Evolutionary conservation across 768 basidiomycete genomes (phyloP).

Genomic region (Epithele typhae): DNA sequence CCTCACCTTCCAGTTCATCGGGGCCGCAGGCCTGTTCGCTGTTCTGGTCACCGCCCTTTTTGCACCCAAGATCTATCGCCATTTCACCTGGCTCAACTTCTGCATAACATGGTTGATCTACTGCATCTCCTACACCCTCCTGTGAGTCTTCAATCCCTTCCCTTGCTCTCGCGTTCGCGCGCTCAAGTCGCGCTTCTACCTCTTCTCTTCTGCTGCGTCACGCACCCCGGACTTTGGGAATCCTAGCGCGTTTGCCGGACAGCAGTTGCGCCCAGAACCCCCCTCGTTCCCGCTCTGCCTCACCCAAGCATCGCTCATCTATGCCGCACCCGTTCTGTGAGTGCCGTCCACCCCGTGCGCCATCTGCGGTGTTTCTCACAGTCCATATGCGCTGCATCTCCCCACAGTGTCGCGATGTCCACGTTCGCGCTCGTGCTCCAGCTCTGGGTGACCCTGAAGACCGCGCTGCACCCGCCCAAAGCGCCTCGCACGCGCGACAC

Average conservation of each 20-base stretch:
- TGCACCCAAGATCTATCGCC: conserved; percentile 12
- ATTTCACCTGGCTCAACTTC: conserved; percentile 20
- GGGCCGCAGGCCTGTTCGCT: conserved; percentile 7
- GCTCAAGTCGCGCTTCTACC: not conserved
- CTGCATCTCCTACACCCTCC: conserved; percentile 13
- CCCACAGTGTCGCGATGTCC: conserved; percentile 12
- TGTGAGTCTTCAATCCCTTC: conserved; percentile 2
- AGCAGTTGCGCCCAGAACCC: conserved; percentile 8
- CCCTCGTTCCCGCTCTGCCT: conserved; percentile 13
- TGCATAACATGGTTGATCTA: conserved; percentile 17
- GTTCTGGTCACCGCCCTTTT: conserved; percentile 14
- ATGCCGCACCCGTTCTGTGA: conserved; percentile 16
- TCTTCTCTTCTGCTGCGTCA: not conserved
- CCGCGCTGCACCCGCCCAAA: conserved; percentile 6
- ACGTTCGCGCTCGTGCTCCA: conserved; percentile 15
- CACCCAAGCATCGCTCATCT: conserved; percentile 11
- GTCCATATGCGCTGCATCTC: too few relatives aligned
- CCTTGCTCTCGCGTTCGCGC: not conserved
- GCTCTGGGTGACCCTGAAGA: conserved; percentile 10
- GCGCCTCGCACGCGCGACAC: not conserved
- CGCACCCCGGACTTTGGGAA: not conserved
- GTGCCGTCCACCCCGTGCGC: not conserved
- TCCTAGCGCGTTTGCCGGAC: conserved; percentile 9
- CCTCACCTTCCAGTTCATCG: conserved; percentile 7
- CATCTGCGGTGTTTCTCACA: too few relatives aligned